A percentile compares a stretch with the other conserved stretches of the same genome.
These are phyloP conservation scores for Rhizoctonia solani DNA, from an alignment of 1,284 basidiomycete species.

Conservation along the genomic window DNA sequence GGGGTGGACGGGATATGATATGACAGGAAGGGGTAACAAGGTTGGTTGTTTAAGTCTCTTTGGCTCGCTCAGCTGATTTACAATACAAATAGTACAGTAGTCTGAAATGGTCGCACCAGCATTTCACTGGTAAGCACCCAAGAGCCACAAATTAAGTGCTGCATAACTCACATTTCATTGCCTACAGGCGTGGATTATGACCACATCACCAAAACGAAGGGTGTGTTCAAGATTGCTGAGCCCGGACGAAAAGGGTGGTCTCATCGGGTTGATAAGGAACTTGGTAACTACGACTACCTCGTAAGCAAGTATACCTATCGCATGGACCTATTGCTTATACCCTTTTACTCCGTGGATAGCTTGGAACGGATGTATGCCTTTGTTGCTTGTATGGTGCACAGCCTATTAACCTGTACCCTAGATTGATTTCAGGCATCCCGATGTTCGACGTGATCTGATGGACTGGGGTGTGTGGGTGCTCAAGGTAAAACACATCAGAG, in stretches of 20 bases:
- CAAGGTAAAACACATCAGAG: slow-evolving; percentile 50
- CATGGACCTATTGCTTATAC: neutral
- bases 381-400: neutral
- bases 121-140: slow-evolving; percentile 65
- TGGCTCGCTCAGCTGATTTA: too few relatives aligned
- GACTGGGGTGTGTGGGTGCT: slow-evolving; percentile 74
- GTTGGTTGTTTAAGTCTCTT: slow-evolving; percentile 52
- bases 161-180: neutral
- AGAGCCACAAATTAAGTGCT: neutral
- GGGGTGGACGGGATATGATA: slow-evolving; percentile 89
- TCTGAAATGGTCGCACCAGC: slow-evolving; percentile 68
- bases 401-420: slow-evolving; percentile 42
- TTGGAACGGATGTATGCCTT: slow-evolving; percentile 35
- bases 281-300: slow-evolving; percentile 81
- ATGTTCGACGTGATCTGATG: slow-evolving; percentile 67
- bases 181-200: slow-evolving; percentile 83
- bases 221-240: slow-evolving; percentile 63
- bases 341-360: neutral
- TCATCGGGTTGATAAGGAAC: slow-evolving; percentile 64
- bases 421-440: slow-evolving; percentile 87
- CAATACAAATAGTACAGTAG: slow-evolving; percentile 63
- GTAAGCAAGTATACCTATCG: slow-evolving; percentile 52
- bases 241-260: slow-evolving; percentile 71
- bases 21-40: slow-evolving; percentile 74
- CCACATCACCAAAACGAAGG: slow-evolving; percentile 63